A percentile compares a stretch with the other conserved stretches of the same genome.
Evolutionary conservation across 305 asterid genomes (phyloP).

Genomic region (Petunia hybrid): DNA sequence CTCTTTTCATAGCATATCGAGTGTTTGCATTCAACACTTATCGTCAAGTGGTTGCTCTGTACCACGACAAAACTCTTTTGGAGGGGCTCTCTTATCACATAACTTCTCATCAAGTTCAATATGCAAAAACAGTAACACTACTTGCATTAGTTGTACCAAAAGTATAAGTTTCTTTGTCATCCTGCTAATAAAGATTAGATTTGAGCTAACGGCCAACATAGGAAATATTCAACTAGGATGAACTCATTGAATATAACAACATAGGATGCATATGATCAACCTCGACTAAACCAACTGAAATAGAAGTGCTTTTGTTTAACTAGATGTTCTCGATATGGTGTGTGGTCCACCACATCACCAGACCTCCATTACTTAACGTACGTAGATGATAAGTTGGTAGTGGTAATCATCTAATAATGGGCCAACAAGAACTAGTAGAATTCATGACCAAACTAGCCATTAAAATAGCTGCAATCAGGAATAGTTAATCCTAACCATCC

Average conservation of each 20-base stretch:
- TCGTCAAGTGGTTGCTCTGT: background rate
- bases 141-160: background rate
- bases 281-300: background rate
- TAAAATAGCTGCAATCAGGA: constrained; percentile 11
- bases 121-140: background rate
- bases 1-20: background rate
- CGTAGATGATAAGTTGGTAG: background rate
- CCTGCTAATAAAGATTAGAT: background rate
- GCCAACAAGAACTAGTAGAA: background rate
- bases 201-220: background rate
- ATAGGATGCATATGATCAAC: background rate
- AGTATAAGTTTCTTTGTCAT: background rate
- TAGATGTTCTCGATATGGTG: background rate
- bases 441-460: background rate
- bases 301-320: background rate
- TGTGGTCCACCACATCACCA: background rate
- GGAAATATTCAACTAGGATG: background rate
- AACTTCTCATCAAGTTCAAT: background rate
- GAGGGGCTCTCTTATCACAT: background rate
- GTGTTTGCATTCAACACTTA: background rate
- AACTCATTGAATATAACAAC: background rate
- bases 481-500: constrained; percentile 25
- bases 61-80: background rate
- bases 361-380: background rate
- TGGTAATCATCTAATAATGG: background rate